A percentile compares a stretch with the other conserved stretches of the same genome.
Conservation (phyloP, 257 asterid genomes). For the Plantago major region DNA sequence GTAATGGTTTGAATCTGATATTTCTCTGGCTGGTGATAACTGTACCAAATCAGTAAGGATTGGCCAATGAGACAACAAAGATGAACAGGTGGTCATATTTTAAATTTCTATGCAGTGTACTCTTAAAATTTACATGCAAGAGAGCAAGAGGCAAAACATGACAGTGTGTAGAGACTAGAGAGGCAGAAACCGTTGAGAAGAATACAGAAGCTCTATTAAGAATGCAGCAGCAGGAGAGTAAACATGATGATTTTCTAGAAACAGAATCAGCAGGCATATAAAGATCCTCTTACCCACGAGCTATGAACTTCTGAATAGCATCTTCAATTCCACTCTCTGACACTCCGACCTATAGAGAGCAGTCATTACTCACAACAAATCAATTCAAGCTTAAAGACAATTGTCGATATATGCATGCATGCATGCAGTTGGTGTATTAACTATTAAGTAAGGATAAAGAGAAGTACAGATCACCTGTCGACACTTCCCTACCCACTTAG, state of each 20-base stretch:
- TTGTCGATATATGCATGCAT: not conserved
- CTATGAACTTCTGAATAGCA: slow-evolving; percentile 86
- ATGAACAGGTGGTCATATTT: not conserved
- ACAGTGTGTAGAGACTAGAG: slow-evolving; percentile 7
- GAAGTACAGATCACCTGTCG: slow-evolving; percentile 61
- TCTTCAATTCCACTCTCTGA: slow-evolving; percentile 93
- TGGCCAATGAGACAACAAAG: not conserved
- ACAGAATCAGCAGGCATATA: not conserved
- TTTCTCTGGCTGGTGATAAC: slow-evolving; percentile 5
- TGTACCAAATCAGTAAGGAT: slow-evolving; percentile 9
- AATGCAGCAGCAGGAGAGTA: slow-evolving; percentile 18
- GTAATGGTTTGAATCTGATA: slow-evolving; percentile 1
- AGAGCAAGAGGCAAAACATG: not conserved
- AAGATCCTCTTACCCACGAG: slow-evolving; percentile 62
- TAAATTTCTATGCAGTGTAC: not conserved
- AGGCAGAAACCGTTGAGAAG: not conserved
- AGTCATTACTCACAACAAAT: slow-evolving; percentile 9
- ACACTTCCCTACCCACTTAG: slow-evolving; percentile 96
- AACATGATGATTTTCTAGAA: slow-evolving; percentile 11
- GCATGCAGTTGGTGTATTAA: slow-evolving; percentile 2
- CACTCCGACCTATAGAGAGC: slow-evolving; percentile 71
- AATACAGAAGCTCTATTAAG: slow-evolving; percentile 10
- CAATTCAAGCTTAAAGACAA: slow-evolving; percentile 11
- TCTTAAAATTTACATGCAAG: no score
- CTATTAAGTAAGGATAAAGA: not conserved